These are phyloP conservation scores for Macrocystidia cucumis DNA, from an alignment of 1,284 basidiomycete species.

Conservation along the genomic window DNA sequence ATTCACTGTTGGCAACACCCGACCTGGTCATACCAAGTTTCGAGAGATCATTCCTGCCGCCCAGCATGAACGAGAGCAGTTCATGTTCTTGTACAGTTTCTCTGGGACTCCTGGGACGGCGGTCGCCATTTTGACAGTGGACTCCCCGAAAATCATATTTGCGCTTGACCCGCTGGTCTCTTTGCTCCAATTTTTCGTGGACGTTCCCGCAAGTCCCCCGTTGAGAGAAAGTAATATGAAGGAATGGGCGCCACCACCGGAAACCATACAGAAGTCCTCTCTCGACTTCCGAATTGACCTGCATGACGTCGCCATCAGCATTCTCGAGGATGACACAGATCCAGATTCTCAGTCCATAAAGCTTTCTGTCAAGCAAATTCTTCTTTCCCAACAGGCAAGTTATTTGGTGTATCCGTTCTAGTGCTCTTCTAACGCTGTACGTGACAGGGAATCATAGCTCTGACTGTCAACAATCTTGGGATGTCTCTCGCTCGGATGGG, in stretches of 20 bases:
- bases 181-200: constrained; percentile 80
- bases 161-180: constrained; percentile 91
- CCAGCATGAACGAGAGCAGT: constrained; percentile 85
- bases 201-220: constrained; percentile 27
- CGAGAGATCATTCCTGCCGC: constrained; percentile 94
- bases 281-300: constrained; percentile 81
- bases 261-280: constrained; percentile 16
- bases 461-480: constrained; percentile 80
- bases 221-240: constrained; percentile 4
- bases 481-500: constrained; percentile 96
- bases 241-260: constrained; percentile 14
- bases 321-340: constrained; percentile 84
- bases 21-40: constrained; percentile 79
- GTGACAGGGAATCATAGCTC: constrained; percentile 78
- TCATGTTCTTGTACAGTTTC: constrained; percentile 89
- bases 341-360: constrained; percentile 84
- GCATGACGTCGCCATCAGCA: constrained; percentile 85
- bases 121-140: constrained; percentile 82
- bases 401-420: too few species aligned
- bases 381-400: constrained; percentile 86
- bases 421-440: too few species aligned
- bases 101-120: constrained; percentile 52
- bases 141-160: constrained; percentile 92
- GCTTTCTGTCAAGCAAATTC: constrained; percentile 77
- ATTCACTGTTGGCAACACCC: constrained; percentile 88